These are phyloP conservation scores for Antarctomyces pellizariae DNA, from an alignment of 495 filamentous ascomycete genomes.

Conservation along the genomic window DNA sequence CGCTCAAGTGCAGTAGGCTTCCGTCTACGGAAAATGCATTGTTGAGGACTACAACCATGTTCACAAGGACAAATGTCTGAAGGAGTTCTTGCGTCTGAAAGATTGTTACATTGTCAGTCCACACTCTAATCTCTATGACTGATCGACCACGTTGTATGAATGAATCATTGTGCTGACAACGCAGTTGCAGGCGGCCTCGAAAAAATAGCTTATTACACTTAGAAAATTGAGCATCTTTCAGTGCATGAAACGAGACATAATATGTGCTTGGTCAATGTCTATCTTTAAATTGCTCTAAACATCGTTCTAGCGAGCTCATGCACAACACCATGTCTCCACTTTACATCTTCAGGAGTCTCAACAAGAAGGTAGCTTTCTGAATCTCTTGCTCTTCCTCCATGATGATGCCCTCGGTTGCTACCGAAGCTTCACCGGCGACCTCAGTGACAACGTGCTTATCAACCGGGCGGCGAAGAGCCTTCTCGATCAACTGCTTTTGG, in stretches of 20 bases:
- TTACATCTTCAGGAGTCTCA: slow-evolving; percentile 58
- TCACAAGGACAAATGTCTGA: slow-evolving; percentile 72
- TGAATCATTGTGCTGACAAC: background rate
- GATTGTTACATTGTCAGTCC: slow-evolving; percentile 75
- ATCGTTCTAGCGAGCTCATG: background rate
- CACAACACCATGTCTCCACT: background rate
- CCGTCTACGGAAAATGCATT: slow-evolving; percentile 81
- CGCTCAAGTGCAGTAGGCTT: slow-evolving; percentile 27
- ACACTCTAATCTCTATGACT: slow-evolving; percentile 1
- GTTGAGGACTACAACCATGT: slow-evolving; percentile 76
- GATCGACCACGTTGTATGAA: slow-evolving; percentile 2
- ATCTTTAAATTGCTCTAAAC: background rate
- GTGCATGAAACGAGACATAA: no score
- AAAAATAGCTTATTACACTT: slow-evolving; percentile 1
- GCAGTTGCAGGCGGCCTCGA: background rate
- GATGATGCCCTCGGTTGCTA: slow-evolving; percentile 37
- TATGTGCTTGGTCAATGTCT: no score
- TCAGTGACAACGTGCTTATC: slow-evolving; percentile 47
- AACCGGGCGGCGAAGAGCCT: slow-evolving; percentile 55
- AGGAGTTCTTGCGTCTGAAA: slow-evolving; percentile 70
- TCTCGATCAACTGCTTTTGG: slow-evolving; percentile 45
- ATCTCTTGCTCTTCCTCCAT: slow-evolving; percentile 77
- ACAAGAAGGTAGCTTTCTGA: slow-evolving; percentile 62
- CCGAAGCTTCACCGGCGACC: slow-evolving; percentile 36
- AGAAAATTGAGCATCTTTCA: no score